These are phyloP conservation scores for Cyclospora cayetanensis DNA, from an alignment of 169 alveolate genomes.

Conservation along the genomic window DNA sequence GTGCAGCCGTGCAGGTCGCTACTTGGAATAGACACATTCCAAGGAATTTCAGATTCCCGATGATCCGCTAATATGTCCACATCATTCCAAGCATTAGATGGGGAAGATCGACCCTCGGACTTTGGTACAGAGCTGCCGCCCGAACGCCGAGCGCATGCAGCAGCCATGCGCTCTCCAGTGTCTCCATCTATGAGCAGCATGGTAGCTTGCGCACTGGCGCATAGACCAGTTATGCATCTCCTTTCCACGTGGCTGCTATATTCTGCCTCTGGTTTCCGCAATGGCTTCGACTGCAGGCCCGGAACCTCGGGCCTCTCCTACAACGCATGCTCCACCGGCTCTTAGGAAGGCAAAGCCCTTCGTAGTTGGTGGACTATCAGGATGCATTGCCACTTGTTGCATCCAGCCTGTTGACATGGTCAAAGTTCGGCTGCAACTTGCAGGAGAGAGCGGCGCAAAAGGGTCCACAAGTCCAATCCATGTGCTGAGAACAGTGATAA, in stretches of 20 bases:
- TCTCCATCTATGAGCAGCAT: no score
- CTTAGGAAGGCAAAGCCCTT: conserved; percentile 81
- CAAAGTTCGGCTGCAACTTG: conserved; percentile 89
- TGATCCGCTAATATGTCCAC: no score
- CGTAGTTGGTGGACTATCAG: conserved; percentile 88
- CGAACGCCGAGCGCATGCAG: not conserved
- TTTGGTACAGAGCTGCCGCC: no score
- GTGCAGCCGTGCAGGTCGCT: no score
- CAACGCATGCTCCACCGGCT: not conserved
- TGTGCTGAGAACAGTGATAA: conserved; percentile 76
- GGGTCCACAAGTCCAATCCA: conserved; percentile 80
- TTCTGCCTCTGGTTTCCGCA: not conserved
- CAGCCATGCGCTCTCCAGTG: not conserved
- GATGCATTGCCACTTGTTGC: conserved; percentile 89
- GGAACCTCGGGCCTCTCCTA: not conserved
- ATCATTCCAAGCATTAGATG: no score
- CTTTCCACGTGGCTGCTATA: not conserved
- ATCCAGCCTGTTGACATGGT: conserved; percentile 90
- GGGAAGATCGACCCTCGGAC: no score
- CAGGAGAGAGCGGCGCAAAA: conserved; percentile 84
- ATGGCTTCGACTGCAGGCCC: not conserved
- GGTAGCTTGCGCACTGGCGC: no score
- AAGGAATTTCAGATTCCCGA: no score
- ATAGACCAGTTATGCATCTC: not conserved
- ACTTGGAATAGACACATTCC: no score